Base-by-base conservation (phyloP, 1,139 yeast genomes). In the Lodderomyces margitis region DNA sequence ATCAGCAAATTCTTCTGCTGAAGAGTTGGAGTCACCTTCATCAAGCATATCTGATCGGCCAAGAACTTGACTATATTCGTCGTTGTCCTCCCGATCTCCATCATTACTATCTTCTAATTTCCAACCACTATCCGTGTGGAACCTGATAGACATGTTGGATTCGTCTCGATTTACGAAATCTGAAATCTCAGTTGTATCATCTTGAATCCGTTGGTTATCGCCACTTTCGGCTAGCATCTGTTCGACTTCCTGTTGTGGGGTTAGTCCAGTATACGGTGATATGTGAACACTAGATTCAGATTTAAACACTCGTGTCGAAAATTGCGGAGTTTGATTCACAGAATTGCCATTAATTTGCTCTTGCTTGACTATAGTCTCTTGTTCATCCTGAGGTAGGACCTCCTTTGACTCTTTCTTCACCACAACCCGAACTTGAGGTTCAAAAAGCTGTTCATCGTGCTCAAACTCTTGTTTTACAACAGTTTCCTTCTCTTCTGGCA, bases 11-110 rank as follows among this genome's bases (percentile, higher is more conserved):
- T 37, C 36, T 54, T 48, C 58, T 37, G 57, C 50, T 5, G 67
- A 60, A 10, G 38, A 34, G 8, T 36, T 21, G 5, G 32, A 27
- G 16, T 31, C 12, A 6, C 34, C 30, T 3, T 36, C 37, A 12
- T 40, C 31, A 7, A 21, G 28, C 20, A 44, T 23, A 33, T 43
- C 47, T 3, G 49, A 44, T n/a, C 32, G 42, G 11, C 44, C 49
- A 9, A 27, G 20, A n/a, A 39, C 34, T n/a, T 40, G 30, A 34
- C 38, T 35, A 16, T 34, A 27, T 14, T 62, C 66, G 40, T 64
- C 70, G 47, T 70, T 70, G 44, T 70, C 75, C 49, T 70, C 75
- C 34, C 60, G 56, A 39, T 70, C 75, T 12, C 74, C 75, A 50
- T 70, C 75, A 43, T 68, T 61, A 39, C 73, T 67, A 40, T 68